These are phyloP conservation scores for Cyberlindnera mycetangii DNA, from an alignment of 805 yeast species.

Conservation along the genomic window DNA sequence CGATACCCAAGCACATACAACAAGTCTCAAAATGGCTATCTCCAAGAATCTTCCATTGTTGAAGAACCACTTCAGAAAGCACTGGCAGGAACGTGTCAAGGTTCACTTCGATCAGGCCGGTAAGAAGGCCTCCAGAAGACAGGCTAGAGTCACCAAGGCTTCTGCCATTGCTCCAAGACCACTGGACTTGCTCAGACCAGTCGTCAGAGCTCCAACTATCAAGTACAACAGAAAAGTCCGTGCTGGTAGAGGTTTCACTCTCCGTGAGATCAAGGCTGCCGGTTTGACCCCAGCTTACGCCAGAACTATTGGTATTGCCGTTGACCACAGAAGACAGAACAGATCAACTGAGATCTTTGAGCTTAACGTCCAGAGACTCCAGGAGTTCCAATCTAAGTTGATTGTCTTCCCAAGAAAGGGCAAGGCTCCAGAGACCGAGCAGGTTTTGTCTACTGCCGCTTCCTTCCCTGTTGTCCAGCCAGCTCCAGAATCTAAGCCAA, in stretches of 20 bases:
- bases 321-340: conserved; percentile 99
- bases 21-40: conserved; percentile 55
- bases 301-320: conserved; percentile 97
- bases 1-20: conserved; percentile 3
- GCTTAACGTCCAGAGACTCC: conserved; percentile 91
- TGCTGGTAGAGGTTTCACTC: conserved; percentile 99
- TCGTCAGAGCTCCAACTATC: conserved; percentile 98
- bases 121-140: conserved; percentile 96
- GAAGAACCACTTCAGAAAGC: conserved; percentile 99
- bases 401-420: conserved; percentile 94
- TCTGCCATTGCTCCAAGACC: conserved; percentile 98
- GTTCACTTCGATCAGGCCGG: conserved; percentile 99
- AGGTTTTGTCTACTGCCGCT: conserved; percentile 69
- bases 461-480: conserved; percentile 91
- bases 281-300: conserved; percentile 93
- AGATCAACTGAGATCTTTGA: conserved; percentile 94
- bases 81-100: conserved; percentile 99
- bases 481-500: conserved; percentile 68
- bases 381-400: conserved; percentile 94
- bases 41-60: conserved; percentile 97
- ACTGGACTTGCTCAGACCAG: conserved; percentile 92
- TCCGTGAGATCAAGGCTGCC: conserved; percentile 97
- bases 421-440: conserved; percentile 75
- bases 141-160: conserved; percentile 89
- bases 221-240: conserved; percentile 99